Percentiles rank a stretch among this genome's conserved stretches.
These are phyloP conservation scores for Spergularia bocconei DNA, from an alignment of 148 eudicot species.

Conservation along the genomic window DNA sequence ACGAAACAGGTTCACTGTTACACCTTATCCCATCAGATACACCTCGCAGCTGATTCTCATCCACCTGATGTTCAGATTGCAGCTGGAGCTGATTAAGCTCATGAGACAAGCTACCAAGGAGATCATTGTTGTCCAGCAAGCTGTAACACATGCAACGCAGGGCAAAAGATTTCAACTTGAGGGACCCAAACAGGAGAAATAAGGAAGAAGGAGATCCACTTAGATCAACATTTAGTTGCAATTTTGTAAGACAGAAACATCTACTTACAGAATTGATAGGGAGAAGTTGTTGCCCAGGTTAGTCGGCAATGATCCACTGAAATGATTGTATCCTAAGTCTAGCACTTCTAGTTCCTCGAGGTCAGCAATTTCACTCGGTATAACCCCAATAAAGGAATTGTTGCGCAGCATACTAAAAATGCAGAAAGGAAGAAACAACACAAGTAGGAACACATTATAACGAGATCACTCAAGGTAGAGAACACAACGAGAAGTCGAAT, in stretches of 20 bases:
- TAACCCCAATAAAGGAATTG: slow-evolving; percentile 44
- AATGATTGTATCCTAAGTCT: slow-evolving; percentile 53
- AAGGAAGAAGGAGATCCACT: neutral
- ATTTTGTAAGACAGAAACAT: neutral
- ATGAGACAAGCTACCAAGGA: slow-evolving; percentile 36
- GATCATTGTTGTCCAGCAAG: slow-evolving; percentile 43
- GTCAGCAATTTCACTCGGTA: slow-evolving; percentile 44
- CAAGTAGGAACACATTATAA: neutral
- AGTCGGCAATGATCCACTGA: slow-evolving; percentile 44
- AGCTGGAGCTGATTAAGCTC: slow-evolving; percentile 38
- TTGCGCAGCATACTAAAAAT: slow-evolving; percentile 46
- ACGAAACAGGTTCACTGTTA: slow-evolving; percentile 26
- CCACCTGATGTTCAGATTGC: slow-evolving; percentile 43
- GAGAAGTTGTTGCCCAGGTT: slow-evolving; percentile 43
- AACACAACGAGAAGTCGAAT: neutral
- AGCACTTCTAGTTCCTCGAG: slow-evolving; percentile 44
- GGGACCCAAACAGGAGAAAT: neutral
- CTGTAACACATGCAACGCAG: slow-evolving; percentile 25
- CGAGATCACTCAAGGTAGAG: neutral
- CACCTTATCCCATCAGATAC: slow-evolving; percentile 13
- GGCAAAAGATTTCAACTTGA: neutral
- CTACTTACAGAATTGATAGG: slow-evolving; percentile 49
- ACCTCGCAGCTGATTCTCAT: slow-evolving; percentile 27
- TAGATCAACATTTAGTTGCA: neutral
- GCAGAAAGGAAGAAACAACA: neutral